phyloP scores from a whole-genome alignment of 2,329 filamentous ascomycete genomes.

The Aspergillus sp. region DNA sequence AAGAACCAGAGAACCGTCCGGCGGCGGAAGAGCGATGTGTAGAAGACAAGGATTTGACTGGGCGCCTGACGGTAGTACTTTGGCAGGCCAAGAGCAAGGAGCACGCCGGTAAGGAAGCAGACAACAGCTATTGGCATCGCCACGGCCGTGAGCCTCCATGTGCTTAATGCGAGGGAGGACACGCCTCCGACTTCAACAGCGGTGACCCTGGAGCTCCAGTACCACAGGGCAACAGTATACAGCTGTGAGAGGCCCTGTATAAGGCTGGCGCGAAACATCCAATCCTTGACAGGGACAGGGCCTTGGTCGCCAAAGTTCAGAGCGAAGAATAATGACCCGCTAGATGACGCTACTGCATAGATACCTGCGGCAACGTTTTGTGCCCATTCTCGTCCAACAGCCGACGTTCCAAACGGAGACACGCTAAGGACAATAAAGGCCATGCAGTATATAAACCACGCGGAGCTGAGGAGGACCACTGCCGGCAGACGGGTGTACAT shows the following conservation, averaged over 20 bases:
- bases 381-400: slow-evolving; percentile 57
- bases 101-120: slow-evolving; percentile 56
- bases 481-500: too few relatives aligned
- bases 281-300: slow-evolving; percentile 61
- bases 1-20: slow-evolving; percentile 70
- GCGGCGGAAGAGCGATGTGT: slow-evolving; percentile 59
- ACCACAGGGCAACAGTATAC: slow-evolving; percentile 66
- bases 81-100: slow-evolving; percentile 63
- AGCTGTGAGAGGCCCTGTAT: slow-evolving; percentile 68
- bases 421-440: slow-evolving; percentile 55
- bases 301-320: slow-evolving; percentile 67
- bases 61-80: slow-evolving; percentile 66
- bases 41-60: slow-evolving; percentile 65
- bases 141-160: slow-evolving; percentile 46
- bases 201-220: slow-evolving; percentile 57
- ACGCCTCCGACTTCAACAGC: too few relatives aligned
- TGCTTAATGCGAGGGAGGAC: slow-evolving; percentile 21
- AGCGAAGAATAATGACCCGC: slow-evolving; percentile 65
- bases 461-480: slow-evolving; percentile 53
- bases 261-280: slow-evolving; percentile 66
- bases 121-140: slow-evolving; percentile 56
- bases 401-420: too few relatives aligned
- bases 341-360: slow-evolving; percentile 63
- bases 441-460: slow-evolving; percentile 63
- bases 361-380: slow-evolving; percentile 62